Evolutionary conservation across 257 asterid genomes (phyloP).

Genomic region (Paulownia fortunei): DNA sequence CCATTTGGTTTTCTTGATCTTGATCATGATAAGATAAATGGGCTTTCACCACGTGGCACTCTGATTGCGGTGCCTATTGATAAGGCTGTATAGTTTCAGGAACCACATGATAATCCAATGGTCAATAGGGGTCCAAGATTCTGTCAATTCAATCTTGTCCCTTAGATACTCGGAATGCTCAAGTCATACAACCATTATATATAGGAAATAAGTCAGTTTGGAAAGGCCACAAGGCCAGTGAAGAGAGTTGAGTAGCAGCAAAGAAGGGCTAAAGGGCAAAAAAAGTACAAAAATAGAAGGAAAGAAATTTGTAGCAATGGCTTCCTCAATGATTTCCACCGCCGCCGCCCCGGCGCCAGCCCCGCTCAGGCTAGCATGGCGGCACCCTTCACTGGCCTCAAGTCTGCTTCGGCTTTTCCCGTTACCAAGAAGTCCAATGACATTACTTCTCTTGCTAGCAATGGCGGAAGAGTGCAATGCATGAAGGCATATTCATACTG

Average conservation of each 20-base stretch:
- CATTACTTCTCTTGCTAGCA: slow-evolving; percentile 48
- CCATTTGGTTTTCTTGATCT: slow-evolving; percentile 18
- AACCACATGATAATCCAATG: slow-evolving; percentile 46
- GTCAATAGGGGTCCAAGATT: slow-evolving; percentile 21
- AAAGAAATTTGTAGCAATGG: slow-evolving; percentile 36
- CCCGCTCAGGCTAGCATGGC: slow-evolving; percentile 50
- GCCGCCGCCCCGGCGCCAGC: slow-evolving; percentile 34
- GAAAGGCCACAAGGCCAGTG: slow-evolving; percentile 21
- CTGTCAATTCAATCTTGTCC: slow-evolving; percentile 28
- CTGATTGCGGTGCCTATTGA: slow-evolving; percentile 31
- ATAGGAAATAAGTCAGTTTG: not conserved
- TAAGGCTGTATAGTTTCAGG: slow-evolving; percentile 33
- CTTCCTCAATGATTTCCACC: slow-evolving; percentile 49
- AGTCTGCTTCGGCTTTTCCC: slow-evolving; percentile 41
- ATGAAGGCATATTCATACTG: slow-evolving; percentile 55
- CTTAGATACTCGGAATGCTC: not conserved
- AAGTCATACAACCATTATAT: slow-evolving; percentile 19
- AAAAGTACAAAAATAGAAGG: too few species aligned
- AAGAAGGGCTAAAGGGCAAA: not conserved
- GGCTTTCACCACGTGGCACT: slow-evolving; percentile 44
- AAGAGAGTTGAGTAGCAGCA: not conserved
- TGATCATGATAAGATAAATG: slow-evolving; percentile 50
- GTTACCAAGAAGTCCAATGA: slow-evolving; percentile 33
- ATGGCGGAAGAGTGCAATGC: slow-evolving; percentile 59
- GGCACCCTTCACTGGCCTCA: slow-evolving; percentile 51